A percentile compares a stretch with the other conserved stretches of the same genome.
These are phyloP conservation scores for Leishmania guyanensis DNA, from an alignment of 208 protist genomes.

Conservation along the genomic window DNA sequence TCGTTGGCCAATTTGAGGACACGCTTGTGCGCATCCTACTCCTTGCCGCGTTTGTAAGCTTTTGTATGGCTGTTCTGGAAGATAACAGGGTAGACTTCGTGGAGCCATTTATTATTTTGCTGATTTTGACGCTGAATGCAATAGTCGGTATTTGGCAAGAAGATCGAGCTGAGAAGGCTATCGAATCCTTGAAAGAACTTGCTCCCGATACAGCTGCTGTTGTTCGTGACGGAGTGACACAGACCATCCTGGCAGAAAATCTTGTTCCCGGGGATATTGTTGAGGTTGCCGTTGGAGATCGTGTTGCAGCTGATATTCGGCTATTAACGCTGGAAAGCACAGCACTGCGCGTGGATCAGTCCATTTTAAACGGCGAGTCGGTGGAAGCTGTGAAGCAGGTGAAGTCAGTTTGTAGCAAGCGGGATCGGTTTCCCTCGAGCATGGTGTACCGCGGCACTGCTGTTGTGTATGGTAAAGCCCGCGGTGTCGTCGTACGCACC, in stretches of 20 bases:
- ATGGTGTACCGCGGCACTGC: constrained; percentile 95
- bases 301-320: constrained; percentile 96
- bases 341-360: constrained; percentile 90
- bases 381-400: constrained; percentile 72
- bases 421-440: constrained; percentile 74
- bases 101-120: constrained; percentile 95
- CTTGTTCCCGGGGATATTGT: constrained; percentile 97
- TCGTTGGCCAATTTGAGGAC: constrained; percentile 92
- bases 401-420: constrained; percentile 35
- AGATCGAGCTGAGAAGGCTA: constrained; percentile 89
- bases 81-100: constrained; percentile 78
- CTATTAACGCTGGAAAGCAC: constrained; percentile 87
- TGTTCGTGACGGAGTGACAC: constrained; percentile 64
- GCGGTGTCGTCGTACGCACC: constrained; percentile 93
- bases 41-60: constrained; percentile 76
- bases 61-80: constrained; percentile 79
- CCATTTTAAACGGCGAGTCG: constrained; percentile 96
- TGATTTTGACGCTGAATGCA: constrained; percentile 95
- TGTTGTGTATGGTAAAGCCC: constrained; percentile 90
- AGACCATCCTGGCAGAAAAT: constrained; percentile 66
- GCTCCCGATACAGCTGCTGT: constrained; percentile 64
- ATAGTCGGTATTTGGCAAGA: constrained; percentile 95
- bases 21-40: constrained; percentile 90
- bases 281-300: constrained; percentile 92
- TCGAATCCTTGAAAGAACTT: constrained; percentile 86